Conservation (phyloP, 768 basidiomycete species). For the Cystobasidium ongulense region DNA sequence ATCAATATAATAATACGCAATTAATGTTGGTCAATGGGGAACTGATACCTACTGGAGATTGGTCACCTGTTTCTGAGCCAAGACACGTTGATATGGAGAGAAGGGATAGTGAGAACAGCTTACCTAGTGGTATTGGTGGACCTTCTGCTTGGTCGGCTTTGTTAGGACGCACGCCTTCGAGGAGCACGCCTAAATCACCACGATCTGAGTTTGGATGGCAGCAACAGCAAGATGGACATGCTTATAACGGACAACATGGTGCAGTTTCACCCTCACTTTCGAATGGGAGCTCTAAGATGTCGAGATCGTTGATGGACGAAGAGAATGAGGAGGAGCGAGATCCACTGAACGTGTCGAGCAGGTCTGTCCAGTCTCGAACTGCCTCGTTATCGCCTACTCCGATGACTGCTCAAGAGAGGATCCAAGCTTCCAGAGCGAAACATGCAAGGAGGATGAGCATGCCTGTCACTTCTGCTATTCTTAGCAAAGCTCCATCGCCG, state of each 20-base stretch:
- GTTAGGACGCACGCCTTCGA: not conserved
- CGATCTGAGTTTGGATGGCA: not conserved
- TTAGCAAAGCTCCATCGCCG: not conserved
- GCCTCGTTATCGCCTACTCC: not conserved
- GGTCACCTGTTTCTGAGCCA: not conserved
- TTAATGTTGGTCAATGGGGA: not conserved
- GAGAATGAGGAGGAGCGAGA: conserved; percentile 1
- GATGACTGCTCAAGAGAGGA: not conserved
- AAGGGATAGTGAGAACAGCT: not conserved
- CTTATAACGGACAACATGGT: not conserved
- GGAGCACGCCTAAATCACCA: not conserved
- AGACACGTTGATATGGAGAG: not conserved
- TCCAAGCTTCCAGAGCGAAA: not conserved
- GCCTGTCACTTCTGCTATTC: not conserved
- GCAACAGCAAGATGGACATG: not conserved
- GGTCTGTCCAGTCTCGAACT: not conserved
- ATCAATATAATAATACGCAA: not conserved
- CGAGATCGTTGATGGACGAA: not conserved
- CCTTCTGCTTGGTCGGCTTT: conserved; percentile 15
- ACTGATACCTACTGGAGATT: not conserved
- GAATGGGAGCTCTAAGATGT: not conserved
- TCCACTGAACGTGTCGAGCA: not conserved
- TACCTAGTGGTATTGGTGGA: conserved; percentile 21
- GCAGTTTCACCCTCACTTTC: not conserved
- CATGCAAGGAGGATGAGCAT: conserved; percentile 25